Percentiles rank a stretch among this genome's conserved stretches.
These are phyloP conservation scores for Fraxinus anomala DNA, from an alignment of 257 asterid species.

Conservation along the genomic window DNA sequence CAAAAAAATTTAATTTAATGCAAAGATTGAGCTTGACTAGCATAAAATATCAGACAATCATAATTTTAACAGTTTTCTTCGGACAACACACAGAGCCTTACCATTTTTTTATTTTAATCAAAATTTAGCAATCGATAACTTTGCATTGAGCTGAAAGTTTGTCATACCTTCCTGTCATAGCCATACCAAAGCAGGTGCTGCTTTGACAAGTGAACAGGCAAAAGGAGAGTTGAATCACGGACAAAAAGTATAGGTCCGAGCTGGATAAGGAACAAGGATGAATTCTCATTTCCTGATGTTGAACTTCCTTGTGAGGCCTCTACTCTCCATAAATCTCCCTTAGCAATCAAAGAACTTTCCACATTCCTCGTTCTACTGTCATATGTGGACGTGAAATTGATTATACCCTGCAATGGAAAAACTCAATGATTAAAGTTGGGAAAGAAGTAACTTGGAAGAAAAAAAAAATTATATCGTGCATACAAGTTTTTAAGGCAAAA, in stretches of 20 bases:
- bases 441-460: background rate
- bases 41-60: background rate
- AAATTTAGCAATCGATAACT: background rate
- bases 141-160: too few species aligned
- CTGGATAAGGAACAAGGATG: conserved; percentile 87
- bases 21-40: background rate
- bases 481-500: background rate
- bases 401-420: conserved; percentile 56
- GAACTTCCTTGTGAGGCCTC: conserved; percentile 94
- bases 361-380: conserved; percentile 74
- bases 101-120: background rate
- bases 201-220: conserved; percentile 91
- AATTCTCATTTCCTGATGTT: conserved; percentile 67
- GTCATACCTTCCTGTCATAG: conserved; percentile 87
- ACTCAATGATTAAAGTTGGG: background rate
- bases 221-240: conserved; percentile 96
- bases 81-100: background rate
- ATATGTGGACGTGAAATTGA: conserved; percentile 79
- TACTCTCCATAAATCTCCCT: conserved; percentile 97
- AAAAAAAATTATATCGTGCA: background rate
- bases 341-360: conserved; percentile 82
- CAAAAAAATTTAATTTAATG: background rate
- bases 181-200: conserved; percentile 99
- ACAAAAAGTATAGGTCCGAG: conserved; percentile 96
- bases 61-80: background rate